Percentiles rank a stretch among this genome's conserved stretches.
These are phyloP conservation scores for Lactifluus hygrophoroides DNA, from an alignment of 768 basidiomycete species.

Conservation along the genomic window DNA sequence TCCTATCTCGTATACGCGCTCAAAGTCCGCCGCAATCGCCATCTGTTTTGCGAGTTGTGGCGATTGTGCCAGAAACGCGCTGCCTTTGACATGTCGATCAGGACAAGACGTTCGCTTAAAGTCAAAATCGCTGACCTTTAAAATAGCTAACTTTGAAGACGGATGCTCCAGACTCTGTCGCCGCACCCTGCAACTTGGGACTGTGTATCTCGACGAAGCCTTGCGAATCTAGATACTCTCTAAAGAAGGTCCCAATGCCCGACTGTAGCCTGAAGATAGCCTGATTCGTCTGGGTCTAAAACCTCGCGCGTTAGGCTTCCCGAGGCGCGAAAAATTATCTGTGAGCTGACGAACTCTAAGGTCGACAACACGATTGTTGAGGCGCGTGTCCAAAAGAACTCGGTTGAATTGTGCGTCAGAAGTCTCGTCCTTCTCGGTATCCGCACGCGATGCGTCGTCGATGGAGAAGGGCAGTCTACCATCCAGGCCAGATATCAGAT, in stretches of 20 bases:
- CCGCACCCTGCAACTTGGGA: constrained; percentile 93
- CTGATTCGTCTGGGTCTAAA: constrained; percentile 88
- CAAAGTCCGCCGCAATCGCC: constrained; percentile 98
- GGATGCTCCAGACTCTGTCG: constrained; percentile 92
- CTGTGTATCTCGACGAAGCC: constrained; percentile 95
- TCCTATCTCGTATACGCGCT: constrained; percentile 95
- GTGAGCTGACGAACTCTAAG: constrained; percentile 55
- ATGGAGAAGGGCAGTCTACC: constrained; percentile 79
- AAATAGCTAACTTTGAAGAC: constrained; percentile 99
- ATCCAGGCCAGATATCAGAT: constrained; percentile 76
- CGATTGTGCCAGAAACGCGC: constrained; percentile 90
- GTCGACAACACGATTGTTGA: constrained; percentile 91
- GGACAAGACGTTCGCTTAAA: not conserved
- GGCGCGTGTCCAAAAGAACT: constrained; percentile 86
- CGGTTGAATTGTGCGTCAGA: constrained; percentile 54
- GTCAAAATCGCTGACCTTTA: constrained; percentile 52
- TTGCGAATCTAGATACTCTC: constrained; percentile 61
- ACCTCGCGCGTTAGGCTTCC: not conserved
- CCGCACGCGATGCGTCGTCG: constrained; percentile 85
- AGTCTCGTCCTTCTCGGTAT: constrained; percentile 54
- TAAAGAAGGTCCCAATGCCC: constrained; percentile 83
- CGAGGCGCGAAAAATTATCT: not conserved
- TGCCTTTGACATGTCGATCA: constrained; percentile 38
- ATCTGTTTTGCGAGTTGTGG: constrained; percentile 99
- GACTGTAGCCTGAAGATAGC: constrained; percentile 90